Percentiles rank a stretch among this genome's conserved stretches.
Evolutionary conservation across 2,329 filamentous ascomycete genomes (phyloP).

Genomic region (Penicillium hesseltinei): DNA sequence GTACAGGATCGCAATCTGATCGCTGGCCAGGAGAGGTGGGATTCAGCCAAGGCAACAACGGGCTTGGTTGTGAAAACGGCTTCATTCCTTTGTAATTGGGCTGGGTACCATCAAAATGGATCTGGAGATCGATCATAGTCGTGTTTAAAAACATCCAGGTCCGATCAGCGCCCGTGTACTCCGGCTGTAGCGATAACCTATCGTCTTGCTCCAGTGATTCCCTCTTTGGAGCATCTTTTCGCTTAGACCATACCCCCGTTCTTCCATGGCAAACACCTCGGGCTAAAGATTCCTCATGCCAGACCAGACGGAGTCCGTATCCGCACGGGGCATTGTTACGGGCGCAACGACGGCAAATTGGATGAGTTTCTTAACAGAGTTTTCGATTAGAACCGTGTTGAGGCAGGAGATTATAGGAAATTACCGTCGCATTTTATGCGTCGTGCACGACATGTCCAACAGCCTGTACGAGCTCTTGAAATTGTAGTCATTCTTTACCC

Average conservation of each 20-base stretch:
- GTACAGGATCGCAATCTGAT: constrained; percentile 14
- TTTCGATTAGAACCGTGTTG: neutral
- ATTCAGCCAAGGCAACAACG: constrained; percentile 6
- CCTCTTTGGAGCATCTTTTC: constrained; percentile 1
- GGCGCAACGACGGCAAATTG: constrained; percentile 22
- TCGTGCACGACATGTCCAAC: constrained; percentile 22
- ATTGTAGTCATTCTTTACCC: constrained; percentile 11
- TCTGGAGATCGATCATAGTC: constrained; percentile 11
- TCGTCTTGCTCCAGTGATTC: neutral
- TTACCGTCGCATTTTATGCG: constrained; percentile 27
- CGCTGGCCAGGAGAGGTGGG: neutral
- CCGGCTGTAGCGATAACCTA: neutral
- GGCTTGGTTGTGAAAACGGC: neutral
- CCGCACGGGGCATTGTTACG: constrained; percentile 16
- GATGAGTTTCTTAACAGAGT: constrained; percentile 17
- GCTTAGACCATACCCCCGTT: constrained; percentile 26
- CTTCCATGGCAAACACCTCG: constrained; percentile 29
- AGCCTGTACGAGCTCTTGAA: constrained; percentile 22
- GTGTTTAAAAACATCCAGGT: constrained; percentile 17
- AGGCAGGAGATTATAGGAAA: neutral
- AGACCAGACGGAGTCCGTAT: constrained; percentile 24
- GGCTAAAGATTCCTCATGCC: constrained; percentile 28
- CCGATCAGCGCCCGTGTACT: neutral
- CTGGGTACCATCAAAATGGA: constrained; percentile 8
- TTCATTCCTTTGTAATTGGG: neutral